Evolutionary conservation across 345 rosid species (phyloP).

Genomic region (Microthlaspi erraticum): DNA sequence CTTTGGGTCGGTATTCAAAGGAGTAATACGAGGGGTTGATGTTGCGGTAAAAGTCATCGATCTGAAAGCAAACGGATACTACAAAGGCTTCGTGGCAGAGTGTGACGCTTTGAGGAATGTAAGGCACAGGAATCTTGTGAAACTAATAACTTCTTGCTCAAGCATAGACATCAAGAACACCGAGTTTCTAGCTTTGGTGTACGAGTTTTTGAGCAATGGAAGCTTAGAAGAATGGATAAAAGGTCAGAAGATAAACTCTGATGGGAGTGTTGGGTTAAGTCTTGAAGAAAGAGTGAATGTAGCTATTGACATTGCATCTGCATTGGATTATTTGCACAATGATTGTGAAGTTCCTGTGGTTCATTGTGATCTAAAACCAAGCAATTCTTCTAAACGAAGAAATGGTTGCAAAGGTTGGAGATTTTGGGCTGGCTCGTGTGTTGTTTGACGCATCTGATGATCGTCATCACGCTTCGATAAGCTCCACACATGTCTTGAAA

Average conservation of each 20-base stretch:
- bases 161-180: slow-evolving; percentile 49
- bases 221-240: slow-evolving; percentile 58
- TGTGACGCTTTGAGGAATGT: slow-evolving; percentile 56
- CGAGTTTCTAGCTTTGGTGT: slow-evolving; percentile 63
- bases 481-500: slow-evolving; percentile 48
- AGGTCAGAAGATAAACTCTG: slow-evolving; percentile 40
- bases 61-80: slow-evolving; percentile 42
- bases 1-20: slow-evolving; percentile 52
- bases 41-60: slow-evolving; percentile 58
- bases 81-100: slow-evolving; percentile 55
- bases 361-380: slow-evolving; percentile 58
- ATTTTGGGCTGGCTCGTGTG: slow-evolving; percentile 58
- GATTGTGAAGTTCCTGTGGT: slow-evolving; percentile 54
- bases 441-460: slow-evolving; percentile 39
- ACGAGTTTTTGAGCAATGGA: slow-evolving; percentile 54
- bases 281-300: slow-evolving; percentile 53
- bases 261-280: slow-evolving; percentile 47
- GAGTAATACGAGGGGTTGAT: slow-evolving; percentile 21
- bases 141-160: slow-evolving; percentile 59
- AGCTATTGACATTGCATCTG: slow-evolving; percentile 54
- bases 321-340: slow-evolving; percentile 59
- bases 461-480: slow-evolving; percentile 42
- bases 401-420: slow-evolving; percentile 62
- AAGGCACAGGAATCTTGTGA: slow-evolving; percentile 61
- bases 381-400: slow-evolving; percentile 49